phyloP scores from a whole-genome alignment of 208 protist species.

The Trypanosoma avium region DNA sequence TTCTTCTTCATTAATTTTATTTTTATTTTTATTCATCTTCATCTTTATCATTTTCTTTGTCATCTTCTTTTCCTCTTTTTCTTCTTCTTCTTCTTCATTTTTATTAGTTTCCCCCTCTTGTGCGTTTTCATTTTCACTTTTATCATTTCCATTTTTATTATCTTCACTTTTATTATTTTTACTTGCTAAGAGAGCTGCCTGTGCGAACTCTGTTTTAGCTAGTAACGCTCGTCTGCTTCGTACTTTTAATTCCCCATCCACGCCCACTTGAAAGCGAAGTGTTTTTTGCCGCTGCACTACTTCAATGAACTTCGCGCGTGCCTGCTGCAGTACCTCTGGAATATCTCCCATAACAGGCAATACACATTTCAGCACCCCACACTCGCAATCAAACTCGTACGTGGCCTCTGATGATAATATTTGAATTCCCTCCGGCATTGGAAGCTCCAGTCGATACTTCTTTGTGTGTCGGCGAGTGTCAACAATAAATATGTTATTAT shows the following conservation, averaged over 20 bases:
- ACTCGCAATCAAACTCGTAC: conserved; percentile 53
- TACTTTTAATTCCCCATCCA: conserved; percentile 78
- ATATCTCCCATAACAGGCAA: conserved; percentile 73
- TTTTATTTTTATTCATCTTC: conserved; percentile 1
- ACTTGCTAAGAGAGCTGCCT: conserved; percentile 10
- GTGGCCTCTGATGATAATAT: conserved; percentile 43
- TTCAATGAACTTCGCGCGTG: conserved; percentile 52
- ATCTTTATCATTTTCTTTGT: not conserved
- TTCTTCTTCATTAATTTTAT: conserved; percentile 10
- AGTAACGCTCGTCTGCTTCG: conserved; percentile 73
- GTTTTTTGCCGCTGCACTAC: conserved; percentile 57
- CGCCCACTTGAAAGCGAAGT: conserved; percentile 69
- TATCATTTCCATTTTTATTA: conserved; percentile 28
- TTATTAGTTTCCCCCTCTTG: conserved; percentile 18
- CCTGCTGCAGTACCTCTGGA: conserved; percentile 38
- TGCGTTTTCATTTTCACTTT: not conserved
- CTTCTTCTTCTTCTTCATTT: not conserved
- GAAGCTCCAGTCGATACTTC: conserved; percentile 78
- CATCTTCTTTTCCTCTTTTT: not conserved
- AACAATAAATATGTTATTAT: conserved; percentile 47
- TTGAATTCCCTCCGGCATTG: conserved; percentile 64
- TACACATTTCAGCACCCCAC: conserved; percentile 61
- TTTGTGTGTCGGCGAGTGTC: conserved; percentile 77
- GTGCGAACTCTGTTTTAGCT: conserved; percentile 27
- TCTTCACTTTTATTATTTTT: conserved; percentile 15